phyloP scores from a whole-genome alignment of 345 rosid genomes.

The Gossypioides kirkii region DNA sequence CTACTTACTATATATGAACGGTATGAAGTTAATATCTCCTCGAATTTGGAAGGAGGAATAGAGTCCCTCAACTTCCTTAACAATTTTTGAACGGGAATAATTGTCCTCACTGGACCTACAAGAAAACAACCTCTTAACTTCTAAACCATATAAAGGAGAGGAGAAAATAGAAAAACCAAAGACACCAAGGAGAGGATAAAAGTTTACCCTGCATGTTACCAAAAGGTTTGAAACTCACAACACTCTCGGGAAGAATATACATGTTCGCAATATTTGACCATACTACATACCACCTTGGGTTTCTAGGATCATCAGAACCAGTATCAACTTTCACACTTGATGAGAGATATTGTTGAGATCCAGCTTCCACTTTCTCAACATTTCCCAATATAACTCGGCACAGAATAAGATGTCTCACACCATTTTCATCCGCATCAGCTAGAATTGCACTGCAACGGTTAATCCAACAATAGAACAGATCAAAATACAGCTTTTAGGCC shows the following conservation, averaged over 20 bases:
- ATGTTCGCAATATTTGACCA: slow-evolving; percentile 37
- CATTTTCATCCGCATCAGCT: slow-evolving; percentile 34
- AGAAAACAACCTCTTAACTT: background rate
- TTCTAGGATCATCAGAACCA: slow-evolving; percentile 34
- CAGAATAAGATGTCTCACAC: slow-evolving; percentile 37
- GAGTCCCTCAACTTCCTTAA: slow-evolving; percentile 28
- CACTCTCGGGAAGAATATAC: slow-evolving; percentile 38
- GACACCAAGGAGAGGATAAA: background rate
- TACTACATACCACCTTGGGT: slow-evolving; percentile 33
- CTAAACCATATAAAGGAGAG: background rate
- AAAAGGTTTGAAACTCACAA: slow-evolving; percentile 38
- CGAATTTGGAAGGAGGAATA: slow-evolving; percentile 28
- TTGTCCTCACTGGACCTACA: slow-evolving; percentile 21
- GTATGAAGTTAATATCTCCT: slow-evolving; percentile 27
- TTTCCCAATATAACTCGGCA: slow-evolving; percentile 44
- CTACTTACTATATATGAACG: slow-evolving; percentile 25
- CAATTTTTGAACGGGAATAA: slow-evolving; percentile 22
- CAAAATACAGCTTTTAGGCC: background rate
- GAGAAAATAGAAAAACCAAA: background rate
- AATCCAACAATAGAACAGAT: background rate
- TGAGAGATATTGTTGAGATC: slow-evolving; percentile 36
- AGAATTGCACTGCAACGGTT: slow-evolving; percentile 24
- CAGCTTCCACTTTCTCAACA: slow-evolving; percentile 31
- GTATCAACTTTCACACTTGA: slow-evolving; percentile 28
- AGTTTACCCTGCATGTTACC: slow-evolving; percentile 20